Evolutionary conservation across 345 rosid genomes (phyloP).

Genomic region (Nephelium lappaceum): DNA sequence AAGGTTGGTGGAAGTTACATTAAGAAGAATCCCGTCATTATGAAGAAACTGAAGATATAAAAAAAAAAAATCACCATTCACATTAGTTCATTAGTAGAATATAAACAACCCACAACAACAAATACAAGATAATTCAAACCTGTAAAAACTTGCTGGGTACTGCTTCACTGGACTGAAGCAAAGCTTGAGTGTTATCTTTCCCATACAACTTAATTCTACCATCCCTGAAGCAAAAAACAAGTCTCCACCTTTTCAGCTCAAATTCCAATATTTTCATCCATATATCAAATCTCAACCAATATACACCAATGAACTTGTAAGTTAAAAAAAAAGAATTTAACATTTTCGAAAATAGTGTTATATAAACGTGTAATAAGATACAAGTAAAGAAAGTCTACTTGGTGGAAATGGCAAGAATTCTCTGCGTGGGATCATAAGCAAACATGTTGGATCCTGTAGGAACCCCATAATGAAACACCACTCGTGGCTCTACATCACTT

Average conservation of each 20-base stretch:
- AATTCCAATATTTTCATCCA: background rate
- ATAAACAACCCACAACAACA: background rate
- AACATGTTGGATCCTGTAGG: conserved; percentile 68
- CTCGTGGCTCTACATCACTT: conserved; percentile 74
- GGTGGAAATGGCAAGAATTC: conserved; percentile 73
- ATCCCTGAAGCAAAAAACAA: conserved; percentile 47
- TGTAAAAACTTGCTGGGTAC: conserved; percentile 71
- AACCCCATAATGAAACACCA: conserved; percentile 80
- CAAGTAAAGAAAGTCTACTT: conserved; percentile 38
- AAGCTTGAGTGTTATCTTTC: conserved; percentile 64
- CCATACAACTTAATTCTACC: conserved; percentile 87
- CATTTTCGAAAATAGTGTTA: no score
- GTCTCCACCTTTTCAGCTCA: background rate
- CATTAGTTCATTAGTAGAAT: conserved; percentile 20
- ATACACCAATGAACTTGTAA: no score
- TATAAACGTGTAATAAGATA: no score
- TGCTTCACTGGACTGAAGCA: conserved; percentile 64
- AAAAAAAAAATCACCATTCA: conserved; percentile 4
- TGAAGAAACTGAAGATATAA: conserved; percentile 60
- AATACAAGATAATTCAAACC: conserved; percentile 36
- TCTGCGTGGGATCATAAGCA: conserved; percentile 72
- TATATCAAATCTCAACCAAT: background rate
- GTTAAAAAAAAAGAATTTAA: no score
- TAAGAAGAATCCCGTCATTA: conserved; percentile 73
- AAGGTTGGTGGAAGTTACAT: conserved; percentile 66